Base-by-base conservation (phyloP, 2,329 filamentous ascomycete species). In the Pseudogymnoascus sp. region DNA sequence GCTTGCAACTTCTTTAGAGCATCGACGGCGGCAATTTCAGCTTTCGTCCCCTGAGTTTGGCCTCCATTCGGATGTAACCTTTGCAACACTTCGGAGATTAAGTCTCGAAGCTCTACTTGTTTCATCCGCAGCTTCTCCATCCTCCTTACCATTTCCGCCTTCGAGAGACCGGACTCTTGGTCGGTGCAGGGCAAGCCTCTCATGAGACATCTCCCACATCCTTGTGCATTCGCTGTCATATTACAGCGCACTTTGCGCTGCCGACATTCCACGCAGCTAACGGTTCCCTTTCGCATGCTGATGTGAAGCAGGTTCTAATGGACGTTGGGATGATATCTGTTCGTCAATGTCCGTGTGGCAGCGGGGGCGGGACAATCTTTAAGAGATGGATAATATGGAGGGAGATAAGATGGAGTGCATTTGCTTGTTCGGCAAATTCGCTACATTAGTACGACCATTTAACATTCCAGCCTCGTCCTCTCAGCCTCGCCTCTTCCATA, bases 201-300 rank as follows among this genome's bases (percentile, higher is more conserved):
- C 35, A 76, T 70, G 60, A 74, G 74, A 70, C 80, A 82, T 66
- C 76, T 77, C 31, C 74, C 75, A 68, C 78, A 81, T 61, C 74
- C 69, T 18, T 62, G 56, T 60, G 73, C 75, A 38, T 74, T 73
- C n/a, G 71, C 65, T 25, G 72, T 71, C 63, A 74, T 79, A 61
- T 78, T 76, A 69, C 80, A 82, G 61, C 76, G 75, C 28, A 80
- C 78, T 70, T 81, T 82, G 60, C 79, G 77, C 38, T 79, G 76
- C 42, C 78, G 76, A 64, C 80, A 81, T 75, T 75, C 75, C 28
- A 68, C 65, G 62, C 75, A 76, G 63, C 72, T 75, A 64, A 68
- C 71, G 3, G 71, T 75, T 12, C 75, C 73, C 3, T 72, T 64
- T 3, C 73, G 70, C 68, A 72, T 70, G 8, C 69, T 72, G 47